Conservation (phyloP, 257 asterid species). For the Misopates orontium region DNA sequence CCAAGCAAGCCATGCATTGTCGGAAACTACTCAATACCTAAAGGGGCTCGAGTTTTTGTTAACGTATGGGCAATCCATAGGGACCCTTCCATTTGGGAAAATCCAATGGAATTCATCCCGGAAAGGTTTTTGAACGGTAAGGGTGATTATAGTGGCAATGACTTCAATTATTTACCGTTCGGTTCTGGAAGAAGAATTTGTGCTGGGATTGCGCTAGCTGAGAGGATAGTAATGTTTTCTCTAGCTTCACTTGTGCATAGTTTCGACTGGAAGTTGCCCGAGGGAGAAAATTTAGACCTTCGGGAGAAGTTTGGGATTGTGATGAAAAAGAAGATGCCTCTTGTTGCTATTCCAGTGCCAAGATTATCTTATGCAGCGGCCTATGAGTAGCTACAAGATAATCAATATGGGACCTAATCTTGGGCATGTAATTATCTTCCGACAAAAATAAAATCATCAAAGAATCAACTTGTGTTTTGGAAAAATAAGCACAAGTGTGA, state of each 20-base stretch:
- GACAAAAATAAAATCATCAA: too few relatives aligned
- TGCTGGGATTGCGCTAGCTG: slow-evolving; percentile 64
- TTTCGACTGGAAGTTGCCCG: slow-evolving; percentile 51
- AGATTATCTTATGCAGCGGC: slow-evolving; percentile 28
- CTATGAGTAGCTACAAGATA: slow-evolving; percentile 34
- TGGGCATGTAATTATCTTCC: too few relatives aligned
- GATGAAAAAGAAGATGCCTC: slow-evolving; percentile 51
- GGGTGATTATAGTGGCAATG: slow-evolving; percentile 56
- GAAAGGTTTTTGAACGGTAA: slow-evolving; percentile 49
- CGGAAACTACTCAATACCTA: slow-evolving; percentile 49
- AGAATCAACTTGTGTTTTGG: too few relatives aligned
- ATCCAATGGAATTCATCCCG: slow-evolving; percentile 47
- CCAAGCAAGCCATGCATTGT: slow-evolving; percentile 51
- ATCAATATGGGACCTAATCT: too few relatives aligned
- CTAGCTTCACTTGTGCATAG: slow-evolving; percentile 63
- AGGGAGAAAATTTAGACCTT: slow-evolving; percentile 43
- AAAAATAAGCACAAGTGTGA: too few relatives aligned
- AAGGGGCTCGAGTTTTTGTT: slow-evolving; percentile 59
- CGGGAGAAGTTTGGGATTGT: slow-evolving; percentile 69
- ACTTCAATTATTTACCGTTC: slow-evolving; percentile 59
- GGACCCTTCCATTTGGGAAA: slow-evolving; percentile 53
- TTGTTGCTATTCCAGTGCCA: slow-evolving; percentile 59
- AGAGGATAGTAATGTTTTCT: slow-evolving; percentile 60
- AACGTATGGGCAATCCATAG: slow-evolving; percentile 74
- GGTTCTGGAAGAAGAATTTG: slow-evolving; percentile 75